A percentile compares a stretch with the other conserved stretches of the same genome.
Evolutionary conservation across 2,329 filamentous ascomycete genomes (phyloP).

Genomic region (Fusarium transvaalense): DNA sequence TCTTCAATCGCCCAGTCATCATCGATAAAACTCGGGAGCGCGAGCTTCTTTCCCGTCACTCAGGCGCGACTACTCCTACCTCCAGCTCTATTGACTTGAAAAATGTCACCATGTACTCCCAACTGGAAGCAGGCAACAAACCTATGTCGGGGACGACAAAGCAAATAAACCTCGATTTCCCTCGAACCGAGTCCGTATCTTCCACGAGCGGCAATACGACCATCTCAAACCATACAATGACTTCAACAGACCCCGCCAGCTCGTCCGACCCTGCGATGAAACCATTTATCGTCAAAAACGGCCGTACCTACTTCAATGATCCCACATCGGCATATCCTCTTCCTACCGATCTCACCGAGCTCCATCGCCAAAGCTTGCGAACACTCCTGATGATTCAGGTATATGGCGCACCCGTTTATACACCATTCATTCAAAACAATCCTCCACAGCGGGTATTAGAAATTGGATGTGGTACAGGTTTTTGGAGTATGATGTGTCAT

Average conservation of each 20-base stretch:
- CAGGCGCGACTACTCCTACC: slow-evolving; percentile 29
- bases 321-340: slow-evolving; percentile 81
- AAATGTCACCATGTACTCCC: slow-evolving; percentile 55
- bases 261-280: slow-evolving; percentile 58
- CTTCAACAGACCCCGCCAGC: slow-evolving; percentile 62
- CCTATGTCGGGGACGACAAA: slow-evolving; percentile 47
- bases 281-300: slow-evolving; percentile 79
- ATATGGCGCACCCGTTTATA: slow-evolving; percentile 84
- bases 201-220: slow-evolving; percentile 60
- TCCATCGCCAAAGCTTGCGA: slow-evolving; percentile 87
- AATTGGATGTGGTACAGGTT: slow-evolving; percentile 86
- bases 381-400: slow-evolving; percentile 85
- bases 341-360: slow-evolving; percentile 86
- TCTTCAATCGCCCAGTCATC: slow-evolving; percentile 41
- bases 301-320: slow-evolving; percentile 85
- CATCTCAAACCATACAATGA: slow-evolving; percentile 61
- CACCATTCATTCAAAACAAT: slow-evolving; percentile 72
- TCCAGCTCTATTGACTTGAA: slow-evolving; percentile 48
- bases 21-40: slow-evolving; percentile 39
- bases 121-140: slow-evolving; percentile 50
- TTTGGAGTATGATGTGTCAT: slow-evolving; percentile 92
- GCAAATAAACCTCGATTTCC: slow-evolving; percentile 53
- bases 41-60: slow-evolving; percentile 42
- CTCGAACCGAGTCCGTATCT: slow-evolving; percentile 61
- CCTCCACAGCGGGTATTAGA: slow-evolving; percentile 85